Base-by-base conservation (phyloP, 75 land plant genomes). In the Azolla pinnata region DNA sequence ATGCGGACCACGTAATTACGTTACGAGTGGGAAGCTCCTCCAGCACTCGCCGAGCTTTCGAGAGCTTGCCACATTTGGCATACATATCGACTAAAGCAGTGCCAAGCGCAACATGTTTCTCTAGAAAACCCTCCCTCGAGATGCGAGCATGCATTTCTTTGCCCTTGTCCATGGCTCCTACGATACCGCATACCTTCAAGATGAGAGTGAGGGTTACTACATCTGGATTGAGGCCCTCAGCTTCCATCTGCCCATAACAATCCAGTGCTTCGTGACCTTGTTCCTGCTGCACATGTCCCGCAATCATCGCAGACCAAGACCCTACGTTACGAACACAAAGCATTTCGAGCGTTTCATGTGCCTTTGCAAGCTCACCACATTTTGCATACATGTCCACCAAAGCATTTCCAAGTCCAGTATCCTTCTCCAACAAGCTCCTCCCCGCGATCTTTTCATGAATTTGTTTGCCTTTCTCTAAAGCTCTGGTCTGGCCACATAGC, bases 1-100 rank as follows among this genome's bases (percentile, higher is more conserved):
- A 26, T 9, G 74, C 48, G 60, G 74, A 80, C 56, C 82, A 84
- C 0, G 76, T 33, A 2, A 72, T 56, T 0, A 49, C 26, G 38
- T 69, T 78, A 42, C 51, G 65, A 1, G 49, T 34, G 7, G 61
- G 60, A 65, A 75, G 64, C 19, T 25, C 25, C 7, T 72, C 60
- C 65, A 84, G 80, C 23, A 81, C 53, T 4, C 33, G 48, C 14
- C 66, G 58, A 2, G 72, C 78, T 44, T 55, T 31, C 10, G 50
- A 7, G 16, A 62, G 23, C 0, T 31, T 51, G 17, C 59, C 64
- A 62, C 64, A 62, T 29, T 50, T 47, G 24, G 58, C 55, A 50
- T 55, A 50, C 57, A 62, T 48, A 33, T 62, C 64, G 16, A 62
- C 26, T 45, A 62, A 23, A 29, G 57, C 55, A 50, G 28, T 62